Evolutionary conservation across 202 grass and related monocot species (phyloP), one percentile per base, ranked within the genome.

Genomic region (Cymbopogon flexuosus): DNA sequence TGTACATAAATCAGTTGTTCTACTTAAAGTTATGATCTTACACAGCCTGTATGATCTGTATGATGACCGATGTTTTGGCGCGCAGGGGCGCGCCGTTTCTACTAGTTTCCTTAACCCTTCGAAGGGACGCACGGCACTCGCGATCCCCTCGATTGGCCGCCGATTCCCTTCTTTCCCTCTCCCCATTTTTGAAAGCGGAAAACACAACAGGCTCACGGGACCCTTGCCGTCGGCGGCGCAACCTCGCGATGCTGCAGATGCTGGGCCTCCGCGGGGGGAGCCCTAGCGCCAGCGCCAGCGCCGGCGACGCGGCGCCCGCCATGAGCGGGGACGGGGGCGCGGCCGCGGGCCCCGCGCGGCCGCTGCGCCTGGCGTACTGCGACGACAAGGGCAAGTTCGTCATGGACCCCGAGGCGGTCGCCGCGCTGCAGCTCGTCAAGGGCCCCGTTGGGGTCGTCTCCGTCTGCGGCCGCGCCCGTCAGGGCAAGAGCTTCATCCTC

Each of bases 401-500:
- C 37, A 95, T 98, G 96, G 96, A 98, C 65, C 83, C 92, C 5
- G 92, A 95, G 86, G 92, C 96, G 1, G 90, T 95, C 2, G 88
- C 96, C n/a, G 87, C 90, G 43, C 92, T 98, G 52, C 86, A 93
- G 59, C 92, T 98, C 42, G 90, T 95, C 43, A 98, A 98, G 77
- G 96, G 92, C 8, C 88, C 96, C 74, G 68, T 98, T 31, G 96
- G 96, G 9, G 86, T 98, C 58, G 90, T 95, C 72, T 89, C 96
- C 16, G 96, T 98, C 77, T 98, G 96, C 30, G 96, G 96, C 60
- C 92, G 96, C 64, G 90, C 96, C 40, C 86, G 96, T n/a, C 92
- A 98, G 92, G 96, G 96, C n/a, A 98, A 98, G 80, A 98, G 96
- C 76, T 98, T 95, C 80, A 90, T 98, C 10, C 92, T 98, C 35